Conservation (phyloP, 805 yeast species). For the Saccharomyces kudriavzevii region DNA sequence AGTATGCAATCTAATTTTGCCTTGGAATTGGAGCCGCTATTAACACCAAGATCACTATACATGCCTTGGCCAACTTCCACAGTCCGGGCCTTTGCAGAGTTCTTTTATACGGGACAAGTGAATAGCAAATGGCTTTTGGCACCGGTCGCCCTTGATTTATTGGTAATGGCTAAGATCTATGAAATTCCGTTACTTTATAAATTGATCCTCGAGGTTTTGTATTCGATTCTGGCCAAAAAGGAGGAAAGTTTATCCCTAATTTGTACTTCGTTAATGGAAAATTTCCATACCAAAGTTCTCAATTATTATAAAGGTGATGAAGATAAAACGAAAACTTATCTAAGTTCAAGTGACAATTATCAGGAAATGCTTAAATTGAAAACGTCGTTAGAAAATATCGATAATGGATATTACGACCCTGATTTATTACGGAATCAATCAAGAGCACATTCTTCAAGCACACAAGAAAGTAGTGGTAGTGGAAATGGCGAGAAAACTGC, state of each 20-base stretch:
- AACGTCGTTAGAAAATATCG: conserved; percentile 48
- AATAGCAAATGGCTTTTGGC: conserved; percentile 66
- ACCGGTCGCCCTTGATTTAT: conserved; percentile 60
- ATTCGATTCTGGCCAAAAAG: conserved; percentile 60
- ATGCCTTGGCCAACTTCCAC: conserved; percentile 59
- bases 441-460: conserved; percentile 24
- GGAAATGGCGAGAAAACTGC: conserved; percentile 6
- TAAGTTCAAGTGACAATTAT: conserved; percentile 24
- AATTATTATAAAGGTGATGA: conserved; percentile 19
- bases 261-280: conserved; percentile 17
- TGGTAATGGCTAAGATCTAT: conserved; percentile 55
- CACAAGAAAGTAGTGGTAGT: conserved; percentile 21
- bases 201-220: conserved; percentile 57
- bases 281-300: conserved; percentile 18
- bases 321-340: conserved; percentile 14
- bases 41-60: conserved; percentile 60
- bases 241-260: conserved; percentile 38
- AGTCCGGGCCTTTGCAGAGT: conserved; percentile 61
- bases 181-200: conserved; percentile 66
- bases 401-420: conserved; percentile 57
- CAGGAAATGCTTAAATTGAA: conserved; percentile 43
- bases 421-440: conserved; percentile 43
- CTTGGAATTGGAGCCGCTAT: conserved; percentile 45
- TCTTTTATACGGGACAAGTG: conserved; percentile 70
- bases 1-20: conserved; percentile 11